These are phyloP conservation scores for Nymphaea colorata DNA, from an alignment of 164 flowering plant genomes.

Conservation along the genomic window DNA sequence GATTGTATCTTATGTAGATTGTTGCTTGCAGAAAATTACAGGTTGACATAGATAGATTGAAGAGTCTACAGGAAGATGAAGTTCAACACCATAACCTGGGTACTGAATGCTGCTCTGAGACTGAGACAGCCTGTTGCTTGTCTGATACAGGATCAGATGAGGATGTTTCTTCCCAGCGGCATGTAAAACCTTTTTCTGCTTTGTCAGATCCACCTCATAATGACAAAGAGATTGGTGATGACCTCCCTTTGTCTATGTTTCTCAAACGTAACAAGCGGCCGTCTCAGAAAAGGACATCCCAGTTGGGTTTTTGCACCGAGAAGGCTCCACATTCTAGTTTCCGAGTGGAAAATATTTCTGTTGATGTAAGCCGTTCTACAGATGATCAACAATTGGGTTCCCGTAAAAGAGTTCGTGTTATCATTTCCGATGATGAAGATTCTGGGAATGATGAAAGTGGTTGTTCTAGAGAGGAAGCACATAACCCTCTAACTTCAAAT, in stretches of 20 bases:
- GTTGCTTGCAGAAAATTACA: slow-evolving; percentile 48
- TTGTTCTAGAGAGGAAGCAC: slow-evolving; percentile 15
- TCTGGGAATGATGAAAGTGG: slow-evolving; percentile 26
- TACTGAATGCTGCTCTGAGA: slow-evolving; percentile 64
- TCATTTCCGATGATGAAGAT: slow-evolving; percentile 87
- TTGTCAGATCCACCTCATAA: slow-evolving; percentile 8
- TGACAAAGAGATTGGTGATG: slow-evolving; percentile 34
- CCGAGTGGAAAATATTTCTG: slow-evolving; percentile 16
- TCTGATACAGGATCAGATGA: slow-evolving; percentile 25
- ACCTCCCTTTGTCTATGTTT: slow-evolving; percentile 43
- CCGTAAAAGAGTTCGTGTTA: slow-evolving; percentile 66
- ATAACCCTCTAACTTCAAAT: slow-evolving; percentile 18
- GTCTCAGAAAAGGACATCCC: slow-evolving; percentile 15
- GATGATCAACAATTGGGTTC: slow-evolving; percentile 36
- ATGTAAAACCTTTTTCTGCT: slow-evolving; percentile 11
- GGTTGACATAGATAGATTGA: slow-evolving; percentile 41
- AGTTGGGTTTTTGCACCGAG: slow-evolving; percentile 3
- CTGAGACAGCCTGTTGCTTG: slow-evolving; percentile 51
- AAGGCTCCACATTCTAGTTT: slow-evolving; percentile 8
- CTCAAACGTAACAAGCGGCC: slow-evolving; percentile 16
- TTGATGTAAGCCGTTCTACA: slow-evolving; percentile 22
- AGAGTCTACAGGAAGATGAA: slow-evolving; percentile 20
- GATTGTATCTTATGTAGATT: not conserved
- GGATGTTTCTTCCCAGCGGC: slow-evolving; percentile 20
- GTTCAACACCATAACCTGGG: slow-evolving; percentile 13